Evolutionary conservation across 2,329 filamentous ascomycete genomes (phyloP).

Genomic region (Stagonosporopsis tanaceti): DNA sequence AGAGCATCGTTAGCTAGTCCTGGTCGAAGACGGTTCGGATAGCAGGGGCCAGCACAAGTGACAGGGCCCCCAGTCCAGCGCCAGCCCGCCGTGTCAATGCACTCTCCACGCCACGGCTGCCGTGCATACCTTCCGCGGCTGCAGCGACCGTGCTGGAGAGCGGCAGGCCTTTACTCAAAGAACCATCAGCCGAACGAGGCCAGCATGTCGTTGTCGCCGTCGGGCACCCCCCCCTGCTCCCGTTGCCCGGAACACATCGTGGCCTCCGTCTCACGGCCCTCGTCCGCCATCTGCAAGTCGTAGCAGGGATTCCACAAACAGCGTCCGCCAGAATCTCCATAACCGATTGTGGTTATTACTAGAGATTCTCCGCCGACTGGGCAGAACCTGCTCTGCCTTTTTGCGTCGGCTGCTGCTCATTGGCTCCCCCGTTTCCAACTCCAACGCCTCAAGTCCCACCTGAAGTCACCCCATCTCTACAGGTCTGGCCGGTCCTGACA

Average conservation of each 20-base stretch:
- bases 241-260: conserved; percentile 47
- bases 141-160: conserved; percentile 44
- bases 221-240: conserved; percentile 45
- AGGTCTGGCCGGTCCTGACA: conserved; percentile 18
- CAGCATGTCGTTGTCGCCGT: conserved; percentile 47
- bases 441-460: conserved; percentile 26
- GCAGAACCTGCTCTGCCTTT: conserved; percentile 35
- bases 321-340: conserved; percentile 44
- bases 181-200: conserved; percentile 54
- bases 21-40: conserved; percentile 39
- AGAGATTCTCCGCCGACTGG: conserved; percentile 48
- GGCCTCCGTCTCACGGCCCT: conserved; percentile 49
- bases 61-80: conserved; percentile 37
- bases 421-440: conserved; percentile 34
- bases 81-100: conserved; percentile 33
- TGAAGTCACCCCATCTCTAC: conserved; percentile 25
- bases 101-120: conserved; percentile 34
- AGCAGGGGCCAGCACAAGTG: conserved; percentile 34
- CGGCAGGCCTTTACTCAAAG: conserved; percentile 42
- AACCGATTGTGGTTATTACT: conserved; percentile 52
- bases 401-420: conserved; percentile 40
- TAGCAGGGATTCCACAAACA: conserved; percentile 45
- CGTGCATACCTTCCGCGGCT: conserved; percentile 48
- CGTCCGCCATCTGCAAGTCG: conserved; percentile 49
- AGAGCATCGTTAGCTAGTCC: conserved; percentile 33